A percentile compares a stretch with the other conserved stretches of the same genome.
These are phyloP conservation scores for Saccharum hybrid DNA, from an alignment of 202 grass and related monocot species.

Conservation along the genomic window DNA sequence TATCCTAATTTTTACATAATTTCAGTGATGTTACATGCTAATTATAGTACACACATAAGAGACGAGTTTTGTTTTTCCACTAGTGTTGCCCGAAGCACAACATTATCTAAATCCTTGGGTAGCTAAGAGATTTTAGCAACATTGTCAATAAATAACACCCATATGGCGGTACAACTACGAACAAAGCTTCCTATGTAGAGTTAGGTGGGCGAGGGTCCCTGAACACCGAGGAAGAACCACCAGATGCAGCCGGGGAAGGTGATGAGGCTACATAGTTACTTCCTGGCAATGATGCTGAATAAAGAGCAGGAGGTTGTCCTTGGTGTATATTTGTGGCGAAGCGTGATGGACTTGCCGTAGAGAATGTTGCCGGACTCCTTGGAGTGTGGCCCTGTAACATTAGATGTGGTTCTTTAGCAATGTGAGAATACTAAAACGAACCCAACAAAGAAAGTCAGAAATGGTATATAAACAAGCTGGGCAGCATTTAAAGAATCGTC, in stretches of 20 bases:
- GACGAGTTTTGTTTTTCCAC: background rate
- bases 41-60: background rate
- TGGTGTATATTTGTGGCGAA: constrained; percentile 63
- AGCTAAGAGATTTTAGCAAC: background rate
- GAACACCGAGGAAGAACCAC: constrained; percentile 70
- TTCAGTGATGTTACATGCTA: background rate
- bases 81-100: background rate
- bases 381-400: constrained; percentile 57
- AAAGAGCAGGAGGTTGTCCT: constrained; percentile 47
- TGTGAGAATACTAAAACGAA: background rate
- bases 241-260: constrained; percentile 77
- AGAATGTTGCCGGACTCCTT: constrained; percentile 51
- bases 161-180: background rate
- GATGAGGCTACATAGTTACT: constrained; percentile 69
- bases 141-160: background rate
- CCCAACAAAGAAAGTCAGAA: background rate
- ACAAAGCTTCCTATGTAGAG: constrained; percentile 45
- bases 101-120: background rate
- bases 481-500: background rate
- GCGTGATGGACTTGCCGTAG: constrained; percentile 63
- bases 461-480: background rate
- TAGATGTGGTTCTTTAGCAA: constrained; percentile 10
- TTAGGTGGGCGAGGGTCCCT: constrained; percentile 60
- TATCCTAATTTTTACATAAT: background rate
- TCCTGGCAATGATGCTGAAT: constrained; percentile 53